Percentiles rank a stretch among this genome's conserved stretches.
Evolutionary conservation across 106 monocot species (phyloP).

Genomic region (Apostasia ramifera): DNA sequence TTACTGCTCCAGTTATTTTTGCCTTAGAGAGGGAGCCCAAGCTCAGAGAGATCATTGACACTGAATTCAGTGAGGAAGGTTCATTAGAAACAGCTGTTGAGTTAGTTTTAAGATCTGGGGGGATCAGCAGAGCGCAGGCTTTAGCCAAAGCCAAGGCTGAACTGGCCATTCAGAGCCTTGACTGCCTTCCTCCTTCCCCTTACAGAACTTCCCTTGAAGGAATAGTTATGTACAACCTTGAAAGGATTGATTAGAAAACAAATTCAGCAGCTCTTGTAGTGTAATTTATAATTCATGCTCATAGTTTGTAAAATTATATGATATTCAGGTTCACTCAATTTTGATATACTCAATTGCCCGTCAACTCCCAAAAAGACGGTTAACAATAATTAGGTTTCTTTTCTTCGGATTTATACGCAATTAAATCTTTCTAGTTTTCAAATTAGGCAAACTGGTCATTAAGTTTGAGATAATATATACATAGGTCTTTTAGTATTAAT

Average conservation of each 20-base stretch:
- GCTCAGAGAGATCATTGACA: conserved; percentile 76
- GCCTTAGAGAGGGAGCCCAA: conserved; percentile 63
- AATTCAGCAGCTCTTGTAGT: too few species aligned
- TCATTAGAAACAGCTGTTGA: conserved; percentile 67
- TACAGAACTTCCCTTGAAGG: conserved; percentile 68
- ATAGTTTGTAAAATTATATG: too few species aligned
- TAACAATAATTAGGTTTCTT: too few species aligned
- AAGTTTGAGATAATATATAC: too few species aligned
- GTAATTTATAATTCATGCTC: too few species aligned
- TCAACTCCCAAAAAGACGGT: too few species aligned
- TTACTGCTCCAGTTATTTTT: conserved; percentile 95
- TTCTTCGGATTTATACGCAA: too few species aligned
- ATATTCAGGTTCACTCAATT: too few species aligned
- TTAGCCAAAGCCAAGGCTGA: conserved; percentile 74
- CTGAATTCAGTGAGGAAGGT: conserved; percentile 70
- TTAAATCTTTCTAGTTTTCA: too few species aligned
- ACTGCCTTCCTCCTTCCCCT: conserved; percentile 58
- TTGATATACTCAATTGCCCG: too few species aligned
- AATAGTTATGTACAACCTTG: conserved; percentile 80
- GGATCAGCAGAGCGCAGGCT: conserved; percentile 59
- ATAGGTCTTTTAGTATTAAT: too few species aligned
- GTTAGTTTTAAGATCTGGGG: conserved; percentile 50
- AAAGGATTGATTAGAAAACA: conserved; percentile 46
- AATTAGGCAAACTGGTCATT: too few species aligned
- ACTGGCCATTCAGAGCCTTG: conserved; percentile 56